Percentiles rank a stretch among this genome's conserved stretches.
phyloP scores from a whole-genome alignment of 2,329 filamentous ascomycete species.

The Colletotrichum navitas region DNA sequence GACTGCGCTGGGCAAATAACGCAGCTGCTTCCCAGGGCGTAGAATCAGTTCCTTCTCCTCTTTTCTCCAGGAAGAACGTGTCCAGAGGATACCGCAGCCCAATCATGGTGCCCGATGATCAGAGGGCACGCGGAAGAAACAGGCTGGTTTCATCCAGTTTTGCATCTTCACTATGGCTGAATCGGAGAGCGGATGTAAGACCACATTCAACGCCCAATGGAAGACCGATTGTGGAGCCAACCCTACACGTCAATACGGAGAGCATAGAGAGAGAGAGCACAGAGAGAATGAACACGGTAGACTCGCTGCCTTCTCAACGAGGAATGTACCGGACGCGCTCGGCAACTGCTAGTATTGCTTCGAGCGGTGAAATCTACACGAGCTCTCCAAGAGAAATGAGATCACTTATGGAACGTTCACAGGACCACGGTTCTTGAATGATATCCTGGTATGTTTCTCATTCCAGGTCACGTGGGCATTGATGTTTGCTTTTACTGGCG shows the following conservation, averaged over 20 bases:
- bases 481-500: too few relatives aligned
- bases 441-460: too few relatives aligned
- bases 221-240: background rate
- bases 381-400: background rate
- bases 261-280: too few relatives aligned
- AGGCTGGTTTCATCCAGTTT: background rate
- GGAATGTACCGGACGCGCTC: background rate
- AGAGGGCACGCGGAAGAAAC: background rate
- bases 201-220: background rate
- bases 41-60: background rate
- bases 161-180: background rate
- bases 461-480: too few relatives aligned
- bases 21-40: background rate
- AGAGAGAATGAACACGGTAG: background rate
- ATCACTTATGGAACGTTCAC: background rate
- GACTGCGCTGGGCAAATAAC: background rate
- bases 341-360: background rate
- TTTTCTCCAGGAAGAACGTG: background rate
- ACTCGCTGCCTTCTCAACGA: background rate
- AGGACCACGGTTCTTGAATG: background rate
- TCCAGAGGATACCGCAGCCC: background rate
- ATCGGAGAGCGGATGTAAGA: background rate
- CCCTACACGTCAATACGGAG: background rate
- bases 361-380: conserved; percentile 1
- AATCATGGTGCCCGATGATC: background rate